A percentile compares a stretch with the other conserved stretches of the same genome.
These are phyloP conservation scores for Crithidia mellificae DNA, from an alignment of 208 protist species.

Conservation along the genomic window DNA sequence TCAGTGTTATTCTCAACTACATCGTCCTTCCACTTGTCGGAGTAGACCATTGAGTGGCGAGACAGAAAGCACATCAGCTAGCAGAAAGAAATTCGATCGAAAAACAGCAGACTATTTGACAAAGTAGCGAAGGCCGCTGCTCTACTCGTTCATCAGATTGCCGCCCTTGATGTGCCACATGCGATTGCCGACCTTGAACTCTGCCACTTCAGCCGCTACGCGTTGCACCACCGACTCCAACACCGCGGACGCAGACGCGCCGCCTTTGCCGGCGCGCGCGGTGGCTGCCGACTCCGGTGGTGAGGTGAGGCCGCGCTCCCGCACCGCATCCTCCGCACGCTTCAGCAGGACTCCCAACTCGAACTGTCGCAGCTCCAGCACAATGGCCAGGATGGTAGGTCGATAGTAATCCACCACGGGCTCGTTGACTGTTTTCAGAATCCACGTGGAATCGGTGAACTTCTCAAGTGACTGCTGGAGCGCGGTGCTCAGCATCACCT, in stretches of 20 bases:
- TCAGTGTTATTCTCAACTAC: too few relatives aligned
- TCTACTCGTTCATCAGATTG: slow-evolving; percentile 39
- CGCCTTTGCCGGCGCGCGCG: slow-evolving; percentile 13
- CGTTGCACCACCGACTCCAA: slow-evolving; percentile 44
- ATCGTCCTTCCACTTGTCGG: too few relatives aligned
- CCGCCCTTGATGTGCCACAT: slow-evolving; percentile 84
- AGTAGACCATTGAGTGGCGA: too few relatives aligned
- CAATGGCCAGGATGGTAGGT: slow-evolving; percentile 60
- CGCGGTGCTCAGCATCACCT: slow-evolving; percentile 73
- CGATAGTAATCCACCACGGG: slow-evolving; percentile 74
- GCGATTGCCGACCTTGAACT: slow-evolving; percentile 62
- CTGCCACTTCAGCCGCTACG: slow-evolving; percentile 74
- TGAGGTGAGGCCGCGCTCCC: slow-evolving; percentile 14
- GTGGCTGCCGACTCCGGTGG: slow-evolving; percentile 16
- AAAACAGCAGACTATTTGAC: too few relatives aligned
- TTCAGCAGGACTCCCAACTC: slow-evolving; percentile 42
- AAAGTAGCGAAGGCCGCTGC: too few relatives aligned
- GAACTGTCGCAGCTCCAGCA: slow-evolving; percentile 70
- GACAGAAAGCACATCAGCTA: too few relatives aligned
- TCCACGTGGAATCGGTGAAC: slow-evolving; percentile 83
- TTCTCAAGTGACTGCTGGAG: slow-evolving; percentile 69
- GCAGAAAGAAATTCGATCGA: too few relatives aligned
- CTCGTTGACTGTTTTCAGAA: slow-evolving; percentile 66
- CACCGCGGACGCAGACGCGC: neutral
- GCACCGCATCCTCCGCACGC: slow-evolving; percentile 32